Evolutionary conservation across 306 rosid species (phyloP).

Genomic region (Mimosa bimucronata): DNA sequence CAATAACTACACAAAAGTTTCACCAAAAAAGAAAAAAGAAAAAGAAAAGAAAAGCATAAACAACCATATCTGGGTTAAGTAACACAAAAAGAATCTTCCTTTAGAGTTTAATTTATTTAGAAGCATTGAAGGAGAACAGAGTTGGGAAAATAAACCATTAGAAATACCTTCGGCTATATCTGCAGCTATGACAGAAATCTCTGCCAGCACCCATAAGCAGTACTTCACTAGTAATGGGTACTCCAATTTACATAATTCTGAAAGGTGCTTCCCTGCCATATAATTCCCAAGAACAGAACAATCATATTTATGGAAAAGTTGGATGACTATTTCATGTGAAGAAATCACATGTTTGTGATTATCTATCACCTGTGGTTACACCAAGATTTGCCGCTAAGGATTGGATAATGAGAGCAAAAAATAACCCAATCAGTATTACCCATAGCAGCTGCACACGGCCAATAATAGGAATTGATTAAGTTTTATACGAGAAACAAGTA

Average conservation of each 20-base stretch:
- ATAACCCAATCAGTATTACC: constrained; percentile 77
- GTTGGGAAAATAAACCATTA: not conserved
- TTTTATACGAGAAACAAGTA: not conserved
- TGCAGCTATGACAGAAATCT: constrained; percentile 83
- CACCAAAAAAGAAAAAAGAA: too few relatives aligned
- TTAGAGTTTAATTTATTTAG: not conserved
- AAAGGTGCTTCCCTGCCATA: constrained; percentile 73
- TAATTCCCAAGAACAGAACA: not conserved
- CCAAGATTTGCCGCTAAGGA: constrained; percentile 94
- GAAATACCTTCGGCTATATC: constrained; percentile 86
- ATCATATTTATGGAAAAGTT: not conserved
- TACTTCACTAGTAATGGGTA: constrained; percentile 71
- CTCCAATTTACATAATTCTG: constrained; percentile 84
- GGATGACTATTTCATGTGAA: not conserved
- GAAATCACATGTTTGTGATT: not conserved
- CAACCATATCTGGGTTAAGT: not conserved
- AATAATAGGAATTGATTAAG: not conserved
- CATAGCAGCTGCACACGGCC: constrained; percentile 71
- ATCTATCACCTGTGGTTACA: constrained; percentile 66
- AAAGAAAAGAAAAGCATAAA: too few relatives aligned
- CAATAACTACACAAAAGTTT: constrained; percentile 60
- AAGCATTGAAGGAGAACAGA: not conserved
- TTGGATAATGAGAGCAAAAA: constrained; percentile 86
- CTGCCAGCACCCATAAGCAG: constrained; percentile 84
- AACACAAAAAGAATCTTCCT: not conserved